Evolutionary conservation across 768 basidiomycete genomes (phyloP).

Genomic region (Nidularia pulvinata): DNA sequence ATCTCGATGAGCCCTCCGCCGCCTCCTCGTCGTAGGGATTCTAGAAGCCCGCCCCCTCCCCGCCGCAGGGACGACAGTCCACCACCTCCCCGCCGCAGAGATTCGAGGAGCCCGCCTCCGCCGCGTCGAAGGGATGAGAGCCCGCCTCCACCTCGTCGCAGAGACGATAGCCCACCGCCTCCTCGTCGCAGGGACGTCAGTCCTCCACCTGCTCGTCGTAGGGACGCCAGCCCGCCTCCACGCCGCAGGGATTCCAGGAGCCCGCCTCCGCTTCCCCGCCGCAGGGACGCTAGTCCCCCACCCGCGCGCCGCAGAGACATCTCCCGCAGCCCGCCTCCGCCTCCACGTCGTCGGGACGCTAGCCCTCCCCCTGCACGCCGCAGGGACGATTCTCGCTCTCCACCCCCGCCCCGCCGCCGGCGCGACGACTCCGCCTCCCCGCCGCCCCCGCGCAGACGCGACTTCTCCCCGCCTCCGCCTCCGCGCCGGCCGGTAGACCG

Average conservation of each 20-base stretch:
- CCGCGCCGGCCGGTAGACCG: too few relatives aligned
- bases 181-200: background rate
- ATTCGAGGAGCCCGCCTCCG: background rate
- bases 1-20: background rate
- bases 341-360: background rate
- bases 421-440: background rate
- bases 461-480: background rate
- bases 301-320: too few relatives aligned
- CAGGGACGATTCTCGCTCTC: background rate
- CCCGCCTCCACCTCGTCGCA: background rate
- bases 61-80: background rate
- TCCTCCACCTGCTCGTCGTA: background rate
- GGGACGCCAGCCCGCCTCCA: background rate
- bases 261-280: background rate
- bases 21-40: background rate
- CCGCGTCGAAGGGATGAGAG: background rate
- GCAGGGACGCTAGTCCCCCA: background rate
- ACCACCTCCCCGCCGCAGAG: background rate
- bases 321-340: background rate
- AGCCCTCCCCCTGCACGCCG: background rate
- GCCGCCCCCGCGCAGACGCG: background rate
- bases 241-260: background rate
- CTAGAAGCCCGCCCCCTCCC: background rate
- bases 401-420: background rate
- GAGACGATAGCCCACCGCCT: background rate